Evolutionary conservation across 306 rosid species (phyloP).

Genomic region (Fragaria vesca): DNA sequence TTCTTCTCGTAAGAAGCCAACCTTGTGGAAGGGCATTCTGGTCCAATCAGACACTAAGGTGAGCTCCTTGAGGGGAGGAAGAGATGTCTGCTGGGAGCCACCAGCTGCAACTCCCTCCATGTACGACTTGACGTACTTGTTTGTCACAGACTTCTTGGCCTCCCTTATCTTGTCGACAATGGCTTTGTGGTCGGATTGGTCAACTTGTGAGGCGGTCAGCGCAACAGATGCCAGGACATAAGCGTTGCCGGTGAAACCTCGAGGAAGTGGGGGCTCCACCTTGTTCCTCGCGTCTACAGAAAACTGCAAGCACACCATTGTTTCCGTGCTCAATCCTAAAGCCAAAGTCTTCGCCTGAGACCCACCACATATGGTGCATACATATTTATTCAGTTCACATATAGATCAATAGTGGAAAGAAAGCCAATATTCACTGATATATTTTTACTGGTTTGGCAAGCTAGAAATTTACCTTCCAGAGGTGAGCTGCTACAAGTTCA

Average conservation of each 20-base stretch:
- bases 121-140: conserved; percentile 51
- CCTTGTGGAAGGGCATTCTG: conserved; percentile 65
- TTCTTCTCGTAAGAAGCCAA: conserved; percentile 45
- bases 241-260: conserved; percentile 70
- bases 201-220: conserved; percentile 41
- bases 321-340: conserved; percentile 42
- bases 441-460: not conserved
- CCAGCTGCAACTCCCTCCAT: conserved; percentile 38
- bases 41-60: conserved; percentile 84
- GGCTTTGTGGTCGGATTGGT: conserved; percentile 33
- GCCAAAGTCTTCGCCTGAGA: conserved; percentile 62
- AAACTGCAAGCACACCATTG: conserved; percentile 65
- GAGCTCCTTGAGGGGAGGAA: conserved; percentile 67
- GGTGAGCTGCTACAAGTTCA: conserved; percentile 71
- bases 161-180: conserved; percentile 51
- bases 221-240: conserved; percentile 71
- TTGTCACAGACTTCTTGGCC: conserved; percentile 51
- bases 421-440: not conserved
- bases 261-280: conserved; percentile 49
- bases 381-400: not conserved
- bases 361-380: not conserved
- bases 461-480: conserved; percentile 63
- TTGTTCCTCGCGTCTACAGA: conserved; percentile 62
- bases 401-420: not conserved
- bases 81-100: conserved; percentile 33